Evolutionary conservation across 2,329 filamentous ascomycete species (phyloP), one percentile per base, ranked within the genome.

Genomic region (Lithohypha guttulata): DNA sequence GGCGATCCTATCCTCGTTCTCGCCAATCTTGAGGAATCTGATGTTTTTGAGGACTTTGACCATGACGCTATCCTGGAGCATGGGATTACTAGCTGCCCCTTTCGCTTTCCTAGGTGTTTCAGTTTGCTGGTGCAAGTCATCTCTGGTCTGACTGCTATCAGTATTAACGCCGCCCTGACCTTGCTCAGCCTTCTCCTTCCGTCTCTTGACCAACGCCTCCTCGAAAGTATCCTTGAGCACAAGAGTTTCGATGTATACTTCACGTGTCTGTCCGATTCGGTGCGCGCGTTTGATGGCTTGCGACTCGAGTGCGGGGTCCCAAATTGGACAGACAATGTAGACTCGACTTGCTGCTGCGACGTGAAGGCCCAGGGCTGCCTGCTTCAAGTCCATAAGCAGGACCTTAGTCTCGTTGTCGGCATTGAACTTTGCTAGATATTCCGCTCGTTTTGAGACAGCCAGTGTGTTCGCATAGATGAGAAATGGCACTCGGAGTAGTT

Each of bases 201-300:
- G 71, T 3, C 84, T 73, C 42, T 79, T 69, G 4, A 93, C 66
- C 52, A 96, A 89, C 11, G 80, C 74, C 56, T 95, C 84, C 53
- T 95, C 89, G 7, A 95, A 74, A 7, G 83, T 93, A 42, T 76
- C 77, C 39, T 73, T 73, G 4, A 95, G 63, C 1, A 95, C 80
- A 1, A 95, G 63, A 0, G 86, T 95, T 61, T 95, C 85, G 0
- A 94, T 87, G 6, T 75, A 76, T 0, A 95, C 87, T 0, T 77
- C 74, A 43, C 74, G 79, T 0, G 64, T 77, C 57, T 95, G 87
- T 8, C 85, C 86, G 51, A 95, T 93, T 9, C 89, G 73, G 49
- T 93, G 81, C 0, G 83, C 85, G 54, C 89, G 79, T 44, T 93
- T 93, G 46, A 95, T 84, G 0, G 89, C 89, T 58, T 96, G 89